A percentile compares a stretch with the other conserved stretches of the same genome.
Evolutionary conservation across 306 rosid species (phyloP).

Genomic region (Castanea mollissima): DNA sequence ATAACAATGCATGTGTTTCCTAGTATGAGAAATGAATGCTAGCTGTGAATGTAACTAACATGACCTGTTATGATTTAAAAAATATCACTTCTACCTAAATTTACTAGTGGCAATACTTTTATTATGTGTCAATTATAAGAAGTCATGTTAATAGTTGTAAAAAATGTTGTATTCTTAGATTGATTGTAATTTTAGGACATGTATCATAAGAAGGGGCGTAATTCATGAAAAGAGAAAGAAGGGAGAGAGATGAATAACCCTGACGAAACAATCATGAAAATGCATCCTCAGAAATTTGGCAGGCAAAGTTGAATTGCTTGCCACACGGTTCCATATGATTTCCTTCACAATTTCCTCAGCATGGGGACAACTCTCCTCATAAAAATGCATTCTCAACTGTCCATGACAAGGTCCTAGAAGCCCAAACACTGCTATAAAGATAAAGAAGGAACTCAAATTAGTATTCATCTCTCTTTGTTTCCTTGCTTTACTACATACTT

Average conservation of each 20-base stretch:
- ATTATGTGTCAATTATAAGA: too few relatives aligned
- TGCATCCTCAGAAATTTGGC: slow-evolving; percentile 43
- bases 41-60: too few relatives aligned
- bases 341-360: slow-evolving; percentile 15
- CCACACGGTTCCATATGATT: slow-evolving; percentile 19
- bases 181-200: too few relatives aligned
- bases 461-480: not conserved
- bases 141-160: too few relatives aligned
- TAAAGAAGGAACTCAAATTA: slow-evolving; percentile 5
- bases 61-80: too few relatives aligned
- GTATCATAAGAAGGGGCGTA: too few relatives aligned
- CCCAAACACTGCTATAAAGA: not conserved
- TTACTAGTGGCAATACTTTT: too few relatives aligned
- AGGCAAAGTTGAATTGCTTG: slow-evolving; percentile 10
- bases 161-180: too few relatives aligned
- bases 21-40: too few relatives aligned
- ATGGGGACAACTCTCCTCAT: slow-evolving; percentile 19
- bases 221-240: too few relatives aligned
- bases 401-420: not conserved
- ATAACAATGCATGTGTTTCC: too few relatives aligned
- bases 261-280: slow-evolving; percentile 47
- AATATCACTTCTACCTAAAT: too few relatives aligned
- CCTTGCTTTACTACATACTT: not conserved
- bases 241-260: slow-evolving; percentile 13
- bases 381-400: slow-evolving; percentile 8